Base-by-base conservation (phyloP, 257 asterid genomes). In the Solanum gandarillasii region DNA sequence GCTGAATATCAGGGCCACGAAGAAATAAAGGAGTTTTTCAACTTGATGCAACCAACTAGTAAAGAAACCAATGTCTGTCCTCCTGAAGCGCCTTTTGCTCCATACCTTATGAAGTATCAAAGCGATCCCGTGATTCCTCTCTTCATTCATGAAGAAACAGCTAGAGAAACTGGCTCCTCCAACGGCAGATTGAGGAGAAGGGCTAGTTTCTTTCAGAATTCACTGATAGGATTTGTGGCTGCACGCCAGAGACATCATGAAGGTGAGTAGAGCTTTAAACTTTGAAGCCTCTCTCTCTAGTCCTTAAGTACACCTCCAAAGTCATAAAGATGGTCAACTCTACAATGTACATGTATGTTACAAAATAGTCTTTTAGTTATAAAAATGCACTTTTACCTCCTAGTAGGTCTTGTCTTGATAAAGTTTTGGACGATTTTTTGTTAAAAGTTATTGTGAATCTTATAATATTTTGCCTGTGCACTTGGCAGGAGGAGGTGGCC, bases 211-310 rank as follows among this genome's bases (percentile, higher is more conserved):
- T 91, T 90, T 34, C 93, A 89, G 70, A 93, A 95, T 60, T 96
- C 98, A 9, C 95, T 96, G 35, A 95, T 94, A 1, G 97, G 98
- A 89, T 92, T 96, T 89, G 83, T 95, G 87, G 90, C 98, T 39
- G 90, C 94, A 58, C 87, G 90, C 62, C 86, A 83, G 31, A 91
- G 84, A 83, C 91, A 88, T 27, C 91, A 60, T 73, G 90, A 88
- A 87, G 98, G 98, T 94, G 68, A 89, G 88, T 52, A 9, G 12
- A 70, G 25, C 34, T 48, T 85, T 39, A 23, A 14, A 36, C 18
- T 55, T 38, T 31, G 70, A 29, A 81, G 70, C 70, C 12, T 81
- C 67, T 25, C 12, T 79, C 67, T 25, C 38, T 79, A 81, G 38
- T 79, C 16, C 67, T 25, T 9, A 79, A 43, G 36, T 78, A 41